Evolutionary conservation across 257 asterid genomes (phyloP), one percentile per base, ranked within the genome.

Genomic region (Linderniella brevidens): DNA sequence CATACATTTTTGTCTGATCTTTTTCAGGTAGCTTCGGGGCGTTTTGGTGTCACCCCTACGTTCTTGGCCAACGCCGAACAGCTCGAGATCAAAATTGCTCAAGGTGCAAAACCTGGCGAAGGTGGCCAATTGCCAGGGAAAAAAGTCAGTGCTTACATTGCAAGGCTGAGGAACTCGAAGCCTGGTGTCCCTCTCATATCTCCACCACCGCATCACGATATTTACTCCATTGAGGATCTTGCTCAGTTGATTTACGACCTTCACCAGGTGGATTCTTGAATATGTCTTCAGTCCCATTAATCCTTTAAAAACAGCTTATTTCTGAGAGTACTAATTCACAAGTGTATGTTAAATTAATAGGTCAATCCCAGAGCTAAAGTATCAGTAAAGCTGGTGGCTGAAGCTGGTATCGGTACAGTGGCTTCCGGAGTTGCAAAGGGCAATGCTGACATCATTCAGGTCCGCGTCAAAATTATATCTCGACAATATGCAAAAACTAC

Each of bases 391-490:
- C 96, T 90, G 15, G 98, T 85, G 25, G 96, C 93, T 19, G 96
- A 90, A 85, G 96, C 98, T 66, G 98, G 98, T 54, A 90, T 90
- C 58, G 98, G 98, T 55, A 90, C 98, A 14, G 98, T 90, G 72
- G 98, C 98, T 55, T 90, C 98, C 52, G 98, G 98, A 55, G 98
- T 90, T 58, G 95, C 98, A 13, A 90, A 90, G 96, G 98, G 93
- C 59, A 90, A 90, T 71, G 98, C 98, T 60, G 98, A 90, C 58
- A 42, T 90, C 64, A 81, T 90, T 51, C 98, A 90, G 98, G 98
- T 85, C 74, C 12, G 36, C 5, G 20, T 52, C 50, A 16, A 13
- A 62, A 37, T 35, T 35, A 6, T 25, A 25, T 25, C 32, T 25
- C 6, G 32, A 25, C 4, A 25, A 25, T 25, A 3, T 25, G 43